Conservation (phyloP, 352 stramenopile species). For the Globisporangium nodosum region DNA sequence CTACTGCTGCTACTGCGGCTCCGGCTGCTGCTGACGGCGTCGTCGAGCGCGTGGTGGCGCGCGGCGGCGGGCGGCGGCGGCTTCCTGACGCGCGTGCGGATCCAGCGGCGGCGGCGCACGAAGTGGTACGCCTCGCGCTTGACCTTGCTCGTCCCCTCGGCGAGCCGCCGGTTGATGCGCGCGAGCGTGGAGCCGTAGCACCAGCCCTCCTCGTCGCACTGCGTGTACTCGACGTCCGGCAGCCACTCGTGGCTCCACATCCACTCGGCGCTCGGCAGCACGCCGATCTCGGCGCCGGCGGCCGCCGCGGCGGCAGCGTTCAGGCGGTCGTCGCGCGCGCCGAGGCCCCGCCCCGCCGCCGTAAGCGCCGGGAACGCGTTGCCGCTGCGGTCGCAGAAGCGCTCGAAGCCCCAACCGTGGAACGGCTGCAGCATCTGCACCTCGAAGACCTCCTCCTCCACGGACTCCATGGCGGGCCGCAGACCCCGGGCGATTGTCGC, state of each 20-base stretch:
- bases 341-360: conserved; percentile 30
- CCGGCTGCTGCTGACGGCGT: neutral
- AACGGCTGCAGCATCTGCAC: conserved; percentile 82
- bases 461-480: conserved; percentile 40
- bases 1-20: conserved; percentile 5
- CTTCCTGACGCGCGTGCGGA: conserved; percentile 69
- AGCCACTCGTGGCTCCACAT: conserved; percentile 83
- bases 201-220: conserved; percentile 83
- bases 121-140: conserved; percentile 83
- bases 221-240: conserved; percentile 66
- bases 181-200: conserved; percentile 80
- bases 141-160: conserved; percentile 64
- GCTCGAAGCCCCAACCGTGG: conserved; percentile 71
- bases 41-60: neutral
- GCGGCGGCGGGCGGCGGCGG: conserved; percentile 14
- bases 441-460: conserved; percentile 81
- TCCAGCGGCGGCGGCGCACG: conserved; percentile 65
- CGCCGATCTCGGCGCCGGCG: conserved; percentile 48
- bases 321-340: conserved; percentile 42
- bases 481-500: too few species aligned
- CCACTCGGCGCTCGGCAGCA: conserved; percentile 58
- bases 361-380: conserved; percentile 66
- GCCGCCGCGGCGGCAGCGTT: conserved; percentile 31
- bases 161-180: conserved; percentile 76
- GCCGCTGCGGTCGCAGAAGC: conserved; percentile 74